Evolutionary conservation across 148 eudicot species (phyloP), one percentile per base, ranked within the genome.

Genomic region (Persicaria tinctoria): DNA sequence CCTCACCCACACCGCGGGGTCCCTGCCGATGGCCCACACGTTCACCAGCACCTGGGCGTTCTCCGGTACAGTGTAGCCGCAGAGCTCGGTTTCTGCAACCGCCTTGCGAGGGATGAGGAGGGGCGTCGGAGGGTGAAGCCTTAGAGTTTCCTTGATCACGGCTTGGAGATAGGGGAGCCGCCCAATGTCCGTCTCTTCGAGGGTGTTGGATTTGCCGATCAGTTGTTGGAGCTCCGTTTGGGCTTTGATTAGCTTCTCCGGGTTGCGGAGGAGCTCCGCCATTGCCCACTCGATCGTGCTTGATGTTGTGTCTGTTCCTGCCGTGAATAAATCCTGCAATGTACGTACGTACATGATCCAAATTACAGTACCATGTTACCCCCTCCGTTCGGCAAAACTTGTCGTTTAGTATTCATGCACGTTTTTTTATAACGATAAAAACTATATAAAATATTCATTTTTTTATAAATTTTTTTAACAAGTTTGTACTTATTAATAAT

Each of bases 21-120:
- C 86, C 60, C 83, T 70, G 14, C 86, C 86, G 3, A 84, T 84
- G 1, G 82, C 80, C 82, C 84, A 84, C 6, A 75, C 84, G 78
- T 84, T 84, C 1, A 84, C 78, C 18, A 84, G 49, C 13, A 84
- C 71, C 68, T 84, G 86, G 0, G 86, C 77, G 23, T 79, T 75
- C 74, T 78, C 74, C 6, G 82, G 82, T 1, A 84, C 11, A 12
- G 78, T 79, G 17, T 13, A 79, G 6, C 78, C 82, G 11, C 27
- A 74, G 0, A 81, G 45, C 4, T 55, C 48, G 0, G 71, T 72
- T 1, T 84, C 76, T 8, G 80, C 23, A 0, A 74, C 78, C 3
- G 55, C 76, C 66, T 50, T 81, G 77, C 82, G 74, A 14, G 83
- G 86, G 6, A 84, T 57, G 69, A 78, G 11, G 20, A 83, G 66